Base-by-base conservation (phyloP, 2,329 filamentous ascomycete genomes). In the Coccinonectria pachysandricola region DNA sequence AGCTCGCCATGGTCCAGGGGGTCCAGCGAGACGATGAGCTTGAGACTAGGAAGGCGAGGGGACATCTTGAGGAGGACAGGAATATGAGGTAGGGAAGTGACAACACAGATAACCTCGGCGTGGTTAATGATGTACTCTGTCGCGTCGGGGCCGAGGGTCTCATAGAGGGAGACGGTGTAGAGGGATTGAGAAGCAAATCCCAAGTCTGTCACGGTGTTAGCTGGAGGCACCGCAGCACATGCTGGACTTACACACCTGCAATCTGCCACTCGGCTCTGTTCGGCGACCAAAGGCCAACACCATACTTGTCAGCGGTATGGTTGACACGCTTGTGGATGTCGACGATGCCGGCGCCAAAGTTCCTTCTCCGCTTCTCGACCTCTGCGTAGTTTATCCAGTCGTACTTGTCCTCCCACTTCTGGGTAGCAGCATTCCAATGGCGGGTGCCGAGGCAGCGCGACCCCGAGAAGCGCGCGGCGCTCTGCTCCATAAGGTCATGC, bases 91-190 rank as follows among this genome's bases (percentile, higher is more conserved):
- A 95, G 63, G 15, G 82, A 86, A 32, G 82, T 78, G 36, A 80
- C 75, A 19, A 96, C 74, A 46, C 77, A 83, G 32, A 67, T 56
- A 30, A 96, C 62, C 36, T 77, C 69, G 28, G 85, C 75, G 53
- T 96, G 88, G 57, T 92, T 92, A 61, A 96, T 80, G 56, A 98
- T 95, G 60, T 83, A 96, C 59, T 96, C 86, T 31, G 83, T 87
- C 3, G 87, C 75, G 41, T 94, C 84, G 8, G 88, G 79, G 7
- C 88, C 88, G 5, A 98, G 72, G 8, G 88, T 95, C 56, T 96
- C 91, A 63, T 98, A 98, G 26, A 98, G 78, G 5, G 88, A 94
- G 29, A 98, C 86, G 12, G 80, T 83, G 59, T 70, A 96, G 15
- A 96, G 72, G 6, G 79, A 74, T 56, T 96, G 91, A 8, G 86